Conservation (phyloP, 805 yeast species). For the Candida khao-thaluensis region DNA sequence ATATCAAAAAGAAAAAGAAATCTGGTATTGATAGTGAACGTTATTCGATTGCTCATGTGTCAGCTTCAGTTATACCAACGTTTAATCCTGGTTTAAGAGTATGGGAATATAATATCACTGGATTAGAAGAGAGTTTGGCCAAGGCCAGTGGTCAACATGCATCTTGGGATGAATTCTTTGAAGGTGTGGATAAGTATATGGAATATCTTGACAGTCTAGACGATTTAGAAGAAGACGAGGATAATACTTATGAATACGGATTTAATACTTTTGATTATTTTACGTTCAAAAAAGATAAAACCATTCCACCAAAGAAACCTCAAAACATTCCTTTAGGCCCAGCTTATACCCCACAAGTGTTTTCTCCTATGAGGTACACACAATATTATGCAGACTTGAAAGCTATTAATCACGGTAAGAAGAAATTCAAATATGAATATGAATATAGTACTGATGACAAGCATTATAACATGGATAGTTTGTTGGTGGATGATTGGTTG, state of each 20-base stretch:
- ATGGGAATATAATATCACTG: conserved; percentile 82
- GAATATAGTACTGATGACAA: conserved; percentile 70
- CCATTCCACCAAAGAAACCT: conserved; percentile 65
- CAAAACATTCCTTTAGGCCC: conserved; percentile 60
- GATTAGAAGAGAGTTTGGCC: conserved; percentile 30
- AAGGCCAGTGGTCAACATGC: conserved; percentile 21
- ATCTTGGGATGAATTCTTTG: conserved; percentile 63
- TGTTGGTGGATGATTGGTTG: conserved; percentile 65
- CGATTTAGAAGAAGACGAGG: conserved; percentile 20
- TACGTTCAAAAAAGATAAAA: conserved; percentile 46
- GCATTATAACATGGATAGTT: conserved; percentile 50
- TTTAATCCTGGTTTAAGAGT: conserved; percentile 80
- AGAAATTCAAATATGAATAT: conserved; percentile 54
- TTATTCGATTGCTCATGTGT: conserved; percentile 67
- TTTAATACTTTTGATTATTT: conserved; percentile 10
- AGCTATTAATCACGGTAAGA: conserved; percentile 42
- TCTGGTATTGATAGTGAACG: conserved; percentile 50
- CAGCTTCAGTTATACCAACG: conserved; percentile 78
- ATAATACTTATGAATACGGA: conserved; percentile 9
- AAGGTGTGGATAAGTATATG: conserved; percentile 38
- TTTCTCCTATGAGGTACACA: conserved; percentile 69
- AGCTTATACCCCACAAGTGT: conserved; percentile 67
- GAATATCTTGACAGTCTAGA: conserved; percentile 31
- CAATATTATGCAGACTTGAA: conserved; percentile 72
- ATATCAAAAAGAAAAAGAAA: conserved; percentile 44